Conservation (phyloP, 371 early-diverging fungal genomes). For the Rhizopus arrhizus region DNA sequence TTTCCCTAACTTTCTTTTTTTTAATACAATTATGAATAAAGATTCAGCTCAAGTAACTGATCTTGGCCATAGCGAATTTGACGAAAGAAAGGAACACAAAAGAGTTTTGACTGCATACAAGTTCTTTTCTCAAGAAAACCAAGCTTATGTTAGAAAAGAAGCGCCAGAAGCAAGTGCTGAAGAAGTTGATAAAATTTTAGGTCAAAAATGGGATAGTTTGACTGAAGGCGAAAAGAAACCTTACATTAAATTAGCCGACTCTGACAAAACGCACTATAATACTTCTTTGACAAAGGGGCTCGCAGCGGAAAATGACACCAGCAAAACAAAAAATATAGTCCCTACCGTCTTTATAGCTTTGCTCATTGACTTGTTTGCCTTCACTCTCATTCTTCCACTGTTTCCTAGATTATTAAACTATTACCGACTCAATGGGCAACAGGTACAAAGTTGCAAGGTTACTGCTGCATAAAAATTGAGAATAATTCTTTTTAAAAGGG, state of each 20-base stretch:
- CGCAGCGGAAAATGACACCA: no score
- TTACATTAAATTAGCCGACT: neutral
- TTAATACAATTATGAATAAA: neutral
- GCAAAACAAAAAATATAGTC: slow-evolving; percentile 4
- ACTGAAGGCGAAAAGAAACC: neutral
- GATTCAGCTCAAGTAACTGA: neutral
- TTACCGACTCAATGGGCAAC: slow-evolving; percentile 55
- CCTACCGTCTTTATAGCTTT: slow-evolving; percentile 70
- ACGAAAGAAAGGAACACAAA: no score
- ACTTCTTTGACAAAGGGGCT: no score
- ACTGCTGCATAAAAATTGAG: neutral
- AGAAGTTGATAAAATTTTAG: neutral
- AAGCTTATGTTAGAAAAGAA: neutral
- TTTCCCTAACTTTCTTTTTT: neutral
- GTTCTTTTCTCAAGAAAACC: neutral
- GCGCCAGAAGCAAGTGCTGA: neutral
- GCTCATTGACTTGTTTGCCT: slow-evolving; percentile 92
- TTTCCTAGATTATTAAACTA: slow-evolving; percentile 76
- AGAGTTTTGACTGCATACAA: no score
- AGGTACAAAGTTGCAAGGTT: slow-evolving; percentile 35
- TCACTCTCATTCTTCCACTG: slow-evolving; percentile 95
- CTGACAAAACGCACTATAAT: neutral
- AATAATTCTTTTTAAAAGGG: slow-evolving; percentile 17
- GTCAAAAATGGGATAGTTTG: neutral
- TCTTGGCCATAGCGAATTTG: no score